A percentile compares a stretch with the other conserved stretches of the same genome.
phyloP scores from a whole-genome alignment of 2,329 filamentous ascomycete species.

The Ophiostoma sp. region DNA sequence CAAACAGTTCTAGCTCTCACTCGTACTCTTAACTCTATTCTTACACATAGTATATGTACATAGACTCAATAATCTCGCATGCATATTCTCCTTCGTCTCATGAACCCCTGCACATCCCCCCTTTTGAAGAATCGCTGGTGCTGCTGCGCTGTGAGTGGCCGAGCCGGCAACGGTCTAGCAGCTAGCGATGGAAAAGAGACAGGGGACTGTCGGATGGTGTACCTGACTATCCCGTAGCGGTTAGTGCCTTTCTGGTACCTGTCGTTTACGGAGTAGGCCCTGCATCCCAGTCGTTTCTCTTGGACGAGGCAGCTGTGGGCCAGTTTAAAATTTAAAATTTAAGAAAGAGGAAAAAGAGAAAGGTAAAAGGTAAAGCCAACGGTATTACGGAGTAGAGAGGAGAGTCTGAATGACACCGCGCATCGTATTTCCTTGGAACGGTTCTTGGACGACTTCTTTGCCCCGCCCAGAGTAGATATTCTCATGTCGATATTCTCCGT shows the following conservation, averaged over 20 bases:
- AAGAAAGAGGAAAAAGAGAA: constrained; percentile 12
- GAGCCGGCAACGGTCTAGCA: not conserved
- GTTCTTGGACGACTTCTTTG: not conserved
- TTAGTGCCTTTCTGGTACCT: not conserved
- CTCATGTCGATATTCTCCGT: no score
- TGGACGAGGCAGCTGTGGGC: not conserved
- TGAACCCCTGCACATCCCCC: constrained; percentile 5
- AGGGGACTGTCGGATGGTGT: not conserved
- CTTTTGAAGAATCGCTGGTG: constrained; percentile 8
- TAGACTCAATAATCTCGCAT: constrained; percentile 3
- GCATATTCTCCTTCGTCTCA: not conserved
- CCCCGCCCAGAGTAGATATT: no score
- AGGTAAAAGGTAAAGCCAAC: not conserved
- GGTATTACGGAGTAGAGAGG: not conserved
- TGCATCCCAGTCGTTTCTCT: not conserved
- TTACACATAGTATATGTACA: no score
- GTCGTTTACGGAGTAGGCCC: constrained; percentile 10
- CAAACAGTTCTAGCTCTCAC: not conserved
- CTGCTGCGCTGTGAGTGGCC: not conserved
- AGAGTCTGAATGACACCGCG: no score
- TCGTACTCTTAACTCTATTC: not conserved
- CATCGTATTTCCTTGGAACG: not conserved
- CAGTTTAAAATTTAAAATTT: constrained; percentile 7
- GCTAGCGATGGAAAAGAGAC: not conserved
- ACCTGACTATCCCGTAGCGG: constrained; percentile 1